These are phyloP conservation scores for Calocera viscosa DNA, from an alignment of 768 basidiomycete species.

Conservation along the genomic window DNA sequence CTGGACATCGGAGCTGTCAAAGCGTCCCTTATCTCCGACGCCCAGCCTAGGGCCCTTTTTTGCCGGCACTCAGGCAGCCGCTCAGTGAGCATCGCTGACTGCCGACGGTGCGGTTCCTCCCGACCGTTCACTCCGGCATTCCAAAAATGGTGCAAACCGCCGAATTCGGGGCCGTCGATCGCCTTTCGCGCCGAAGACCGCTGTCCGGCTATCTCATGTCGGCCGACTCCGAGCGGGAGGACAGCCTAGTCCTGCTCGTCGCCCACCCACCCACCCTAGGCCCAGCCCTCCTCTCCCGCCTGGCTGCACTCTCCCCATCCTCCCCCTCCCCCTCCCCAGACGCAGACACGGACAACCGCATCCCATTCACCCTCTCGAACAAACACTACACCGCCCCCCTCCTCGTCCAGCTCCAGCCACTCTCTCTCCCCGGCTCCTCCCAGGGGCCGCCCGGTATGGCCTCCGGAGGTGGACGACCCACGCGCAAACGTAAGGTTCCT, in stretches of 20 bases:
- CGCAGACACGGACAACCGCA: not conserved
- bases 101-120: no score
- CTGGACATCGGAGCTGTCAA: no score
- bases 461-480: conserved; percentile 34
- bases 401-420: conserved; percentile 34
- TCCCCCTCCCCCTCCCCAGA: not conserved
- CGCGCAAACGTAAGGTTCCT: no score
- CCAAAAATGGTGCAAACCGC: no score
- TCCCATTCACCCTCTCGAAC: conserved; percentile 69
- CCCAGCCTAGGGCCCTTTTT: no score
- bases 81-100: no score
- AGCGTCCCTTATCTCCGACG: no score
- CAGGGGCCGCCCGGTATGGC: no score
- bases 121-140: no score
- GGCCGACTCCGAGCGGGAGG: not conserved
- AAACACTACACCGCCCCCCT: conserved; percentile 72
- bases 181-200: no score
- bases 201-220: not conserved
- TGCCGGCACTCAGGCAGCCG: no score
- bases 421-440: conserved; percentile 8
- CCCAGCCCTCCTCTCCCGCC: not conserved
- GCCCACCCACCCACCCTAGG: not conserved
- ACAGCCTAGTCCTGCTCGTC: not conserved
- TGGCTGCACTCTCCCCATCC: not conserved
- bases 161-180: no score